These are phyloP conservation scores for Salix viminalis DNA, from an alignment of 345 rosid species.

Conservation along the genomic window DNA sequence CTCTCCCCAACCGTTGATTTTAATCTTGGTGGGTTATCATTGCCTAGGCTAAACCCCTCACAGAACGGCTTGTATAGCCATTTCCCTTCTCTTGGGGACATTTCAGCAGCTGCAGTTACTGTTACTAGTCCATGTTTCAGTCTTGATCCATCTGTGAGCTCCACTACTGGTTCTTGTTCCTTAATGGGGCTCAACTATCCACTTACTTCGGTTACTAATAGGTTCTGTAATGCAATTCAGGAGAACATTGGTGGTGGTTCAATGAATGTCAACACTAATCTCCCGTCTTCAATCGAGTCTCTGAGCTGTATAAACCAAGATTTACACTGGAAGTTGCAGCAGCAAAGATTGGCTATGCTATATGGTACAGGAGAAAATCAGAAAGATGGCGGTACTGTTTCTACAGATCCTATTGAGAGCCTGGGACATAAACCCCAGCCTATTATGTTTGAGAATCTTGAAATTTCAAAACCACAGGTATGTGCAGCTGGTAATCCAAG, in stretches of 20 bases:
- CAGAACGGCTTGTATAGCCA: conserved; percentile 38
- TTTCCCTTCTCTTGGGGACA: conserved; percentile 42
- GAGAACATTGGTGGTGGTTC: conserved; percentile 35
- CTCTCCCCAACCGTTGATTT: conserved; percentile 69
- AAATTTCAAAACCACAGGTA: conserved; percentile 33
- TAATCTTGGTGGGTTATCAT: conserved; percentile 61
- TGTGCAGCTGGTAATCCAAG: conserved; percentile 28
- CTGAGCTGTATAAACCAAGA: conserved; percentile 87
- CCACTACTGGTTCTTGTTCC: conserved; percentile 14
- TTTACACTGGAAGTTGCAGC: conserved; percentile 91
- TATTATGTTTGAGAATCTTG: conserved; percentile 60
- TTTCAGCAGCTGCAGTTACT: conserved; percentile 4
- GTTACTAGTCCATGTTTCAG: conserved; percentile 27
- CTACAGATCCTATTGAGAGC: conserved; percentile 28
- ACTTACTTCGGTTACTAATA: conserved; percentile 25
- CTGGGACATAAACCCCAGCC: conserved; percentile 52
- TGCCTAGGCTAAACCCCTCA: conserved; percentile 40
- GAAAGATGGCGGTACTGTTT: conserved; percentile 21
- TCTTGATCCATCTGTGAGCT: conserved; percentile 45
- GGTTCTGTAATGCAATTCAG: conserved; percentile 39
- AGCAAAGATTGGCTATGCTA: conserved; percentile 71
- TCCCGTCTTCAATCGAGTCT: conserved; percentile 83
- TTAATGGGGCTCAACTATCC: conserved; percentile 53
- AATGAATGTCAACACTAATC: conserved; percentile 48
- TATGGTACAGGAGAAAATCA: conserved; percentile 39